Percentiles rank a stretch among this genome's conserved stretches.
Conservation (phyloP, 192 early-diverging fungal species). For the Backusella macrospora region DNA sequence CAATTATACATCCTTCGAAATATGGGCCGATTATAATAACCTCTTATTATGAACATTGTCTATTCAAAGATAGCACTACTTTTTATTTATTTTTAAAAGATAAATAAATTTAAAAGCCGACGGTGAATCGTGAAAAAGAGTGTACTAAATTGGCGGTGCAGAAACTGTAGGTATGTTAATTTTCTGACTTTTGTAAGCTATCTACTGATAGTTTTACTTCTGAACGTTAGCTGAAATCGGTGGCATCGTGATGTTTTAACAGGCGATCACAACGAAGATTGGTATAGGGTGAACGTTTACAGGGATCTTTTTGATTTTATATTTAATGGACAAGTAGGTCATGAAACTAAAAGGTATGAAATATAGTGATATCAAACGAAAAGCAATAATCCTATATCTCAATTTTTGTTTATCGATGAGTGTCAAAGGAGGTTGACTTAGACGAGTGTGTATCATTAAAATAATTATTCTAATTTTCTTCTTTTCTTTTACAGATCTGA, state of each 20-base stretch:
- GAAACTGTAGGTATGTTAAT: slow-evolving; percentile 14
- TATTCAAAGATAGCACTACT: no score
- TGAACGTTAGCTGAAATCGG: background rate
- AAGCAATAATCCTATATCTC: background rate
- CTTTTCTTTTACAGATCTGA: slow-evolving; percentile 21
- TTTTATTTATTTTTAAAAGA: no score
- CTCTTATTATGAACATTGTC: no score
- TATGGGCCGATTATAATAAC: no score
- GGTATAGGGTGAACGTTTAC: slow-evolving; percentile 12
- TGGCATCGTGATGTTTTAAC: slow-evolving; percentile 9
- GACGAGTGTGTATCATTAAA: slow-evolving; percentile 15
- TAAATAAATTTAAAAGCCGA: no score
- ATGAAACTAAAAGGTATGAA: slow-evolving; percentile 21
- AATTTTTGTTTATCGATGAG: background rate
- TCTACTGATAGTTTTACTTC: slow-evolving; percentile 18
- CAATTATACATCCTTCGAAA: no score
- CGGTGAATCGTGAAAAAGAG: no score
- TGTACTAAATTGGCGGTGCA: slow-evolving; percentile 5
- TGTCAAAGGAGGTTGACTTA: background rate
- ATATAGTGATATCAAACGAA: slow-evolving; percentile 20
- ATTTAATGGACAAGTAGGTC: slow-evolving; percentile 11
- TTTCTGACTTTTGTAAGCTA: slow-evolving; percentile 17
- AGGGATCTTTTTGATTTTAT: slow-evolving; percentile 20
- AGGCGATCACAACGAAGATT: slow-evolving; percentile 12
- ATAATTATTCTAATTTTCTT: slow-evolving; percentile 17